Evolutionary conservation across 768 basidiomycete genomes (phyloP).

Genomic region (Auricularia cornea): DNA sequence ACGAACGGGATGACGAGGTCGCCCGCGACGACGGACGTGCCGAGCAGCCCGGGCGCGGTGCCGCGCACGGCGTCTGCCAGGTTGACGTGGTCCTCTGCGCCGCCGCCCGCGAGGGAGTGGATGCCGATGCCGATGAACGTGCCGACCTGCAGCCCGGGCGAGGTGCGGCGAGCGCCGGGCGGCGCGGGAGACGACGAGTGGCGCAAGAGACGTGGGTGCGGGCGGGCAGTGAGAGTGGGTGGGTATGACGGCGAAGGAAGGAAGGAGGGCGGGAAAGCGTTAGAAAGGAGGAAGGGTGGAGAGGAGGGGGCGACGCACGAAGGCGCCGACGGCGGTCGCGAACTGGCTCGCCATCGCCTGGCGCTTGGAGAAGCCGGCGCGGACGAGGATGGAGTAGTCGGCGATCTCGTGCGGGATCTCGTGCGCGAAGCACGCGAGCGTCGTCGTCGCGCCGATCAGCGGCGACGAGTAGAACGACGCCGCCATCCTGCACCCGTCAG

Average conservation of each 20-base stretch:
- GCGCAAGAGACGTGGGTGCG: too few relatives aligned
- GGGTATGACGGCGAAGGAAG: too few relatives aligned
- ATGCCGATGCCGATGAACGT: constrained; percentile 86
- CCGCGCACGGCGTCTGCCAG: constrained; percentile 73
- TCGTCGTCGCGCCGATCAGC: constrained; percentile 86
- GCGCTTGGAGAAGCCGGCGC: constrained; percentile 81
- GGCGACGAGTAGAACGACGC: constrained; percentile 97
- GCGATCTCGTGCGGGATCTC: constrained; percentile 96
- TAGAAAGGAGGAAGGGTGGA: constrained; percentile 14
- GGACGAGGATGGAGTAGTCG: constrained; percentile 90
- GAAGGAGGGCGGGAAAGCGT: constrained; percentile 2
- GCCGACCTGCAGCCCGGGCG: not conserved
- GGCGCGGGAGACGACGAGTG: too few relatives aligned
- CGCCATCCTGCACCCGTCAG: constrained; percentile 59
- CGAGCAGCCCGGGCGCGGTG: constrained; percentile 67
- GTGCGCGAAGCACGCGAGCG: constrained; percentile 91
- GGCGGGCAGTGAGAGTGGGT: too few relatives aligned
- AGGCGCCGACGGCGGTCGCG: constrained; percentile 84
- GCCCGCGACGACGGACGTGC: constrained; percentile 68
- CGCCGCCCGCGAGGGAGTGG: constrained; percentile 48
- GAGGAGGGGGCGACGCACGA: constrained; percentile 48
- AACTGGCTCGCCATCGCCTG: constrained; percentile 95
- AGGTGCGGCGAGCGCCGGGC: too few relatives aligned
- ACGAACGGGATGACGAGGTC: constrained; percentile 89
- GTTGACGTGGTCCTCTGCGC: constrained; percentile 35